Conservation (phyloP, 306 rosid genomes). For the Quercus gilva region DNA sequence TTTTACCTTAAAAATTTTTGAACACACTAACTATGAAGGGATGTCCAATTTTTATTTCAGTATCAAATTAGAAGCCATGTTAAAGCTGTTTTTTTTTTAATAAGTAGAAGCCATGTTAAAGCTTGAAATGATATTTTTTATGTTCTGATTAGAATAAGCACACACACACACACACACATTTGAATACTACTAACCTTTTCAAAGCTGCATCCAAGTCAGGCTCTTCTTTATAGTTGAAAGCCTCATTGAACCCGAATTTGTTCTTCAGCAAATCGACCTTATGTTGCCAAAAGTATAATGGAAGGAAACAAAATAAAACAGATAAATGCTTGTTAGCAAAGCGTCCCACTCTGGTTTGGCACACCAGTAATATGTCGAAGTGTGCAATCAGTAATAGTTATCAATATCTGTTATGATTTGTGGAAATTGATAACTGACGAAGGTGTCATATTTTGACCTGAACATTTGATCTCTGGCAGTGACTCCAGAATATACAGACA, state of each 20-base stretch:
- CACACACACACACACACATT: background rate
- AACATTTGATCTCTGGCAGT: no score
- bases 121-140: background rate
- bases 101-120: background rate
- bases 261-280: slow-evolving; percentile 29
- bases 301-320: no score
- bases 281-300: background rate
- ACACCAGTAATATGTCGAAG: no score
- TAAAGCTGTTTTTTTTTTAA: no score
- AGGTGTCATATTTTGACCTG: no score
- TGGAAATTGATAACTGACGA: no score
- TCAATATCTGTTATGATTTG: no score
- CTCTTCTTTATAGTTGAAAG: slow-evolving; percentile 42
- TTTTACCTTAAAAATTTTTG: no score
- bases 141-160: background rate
- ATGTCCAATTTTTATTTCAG: no score
- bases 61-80: background rate
- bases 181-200: slow-evolving; percentile 2
- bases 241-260: slow-evolving; percentile 29
- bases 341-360: background rate
- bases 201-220: slow-evolving; percentile 31
- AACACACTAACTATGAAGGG: no score
- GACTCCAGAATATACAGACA: no score
- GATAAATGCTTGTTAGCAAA: background rate
- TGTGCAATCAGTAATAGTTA: no score